phyloP scores from a whole-genome alignment of 2,329 filamentous ascomycete species.

The Rutstroemia sp. region DNA sequence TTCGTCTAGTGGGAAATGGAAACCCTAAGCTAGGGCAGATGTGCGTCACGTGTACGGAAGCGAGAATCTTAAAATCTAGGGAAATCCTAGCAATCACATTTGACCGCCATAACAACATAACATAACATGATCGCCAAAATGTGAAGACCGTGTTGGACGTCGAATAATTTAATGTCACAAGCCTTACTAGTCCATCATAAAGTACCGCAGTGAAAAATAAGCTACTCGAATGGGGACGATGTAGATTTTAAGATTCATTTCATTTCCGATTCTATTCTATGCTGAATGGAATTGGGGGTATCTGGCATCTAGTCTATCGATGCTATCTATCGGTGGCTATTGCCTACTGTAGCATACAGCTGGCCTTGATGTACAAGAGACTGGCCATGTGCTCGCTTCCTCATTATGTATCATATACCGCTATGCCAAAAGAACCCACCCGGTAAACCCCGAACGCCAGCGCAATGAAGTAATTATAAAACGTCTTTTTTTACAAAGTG shows the following conservation, averaged over 20 bases:
- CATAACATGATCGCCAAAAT: no score
- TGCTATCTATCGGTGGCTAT: background rate
- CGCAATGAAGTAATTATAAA: background rate
- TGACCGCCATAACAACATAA: no score
- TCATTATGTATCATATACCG: background rate
- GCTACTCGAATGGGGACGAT: no score
- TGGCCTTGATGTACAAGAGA: no score
- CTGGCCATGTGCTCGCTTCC: no score
- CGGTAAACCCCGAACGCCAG: background rate
- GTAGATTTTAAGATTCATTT: background rate
- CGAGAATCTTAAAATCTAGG: background rate
- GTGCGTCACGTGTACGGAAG: conserved; percentile 2
- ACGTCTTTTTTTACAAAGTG: conserved; percentile 46
- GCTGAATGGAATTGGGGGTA: background rate
- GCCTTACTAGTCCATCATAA: no score
- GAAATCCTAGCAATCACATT: background rate
- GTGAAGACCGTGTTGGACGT: no score
- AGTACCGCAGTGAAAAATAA: no score
- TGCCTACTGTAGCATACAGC: background rate
- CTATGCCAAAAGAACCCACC: background rate
- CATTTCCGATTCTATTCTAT: background rate
- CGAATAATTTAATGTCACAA: no score
- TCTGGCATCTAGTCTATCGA: background rate
- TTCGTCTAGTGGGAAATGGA: conserved; percentile 1
- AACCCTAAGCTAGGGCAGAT: conserved; percentile 8